Base-by-base conservation (phyloP, 129 eudicot genomes). In the Smallanthus sonchifolius region DNA sequence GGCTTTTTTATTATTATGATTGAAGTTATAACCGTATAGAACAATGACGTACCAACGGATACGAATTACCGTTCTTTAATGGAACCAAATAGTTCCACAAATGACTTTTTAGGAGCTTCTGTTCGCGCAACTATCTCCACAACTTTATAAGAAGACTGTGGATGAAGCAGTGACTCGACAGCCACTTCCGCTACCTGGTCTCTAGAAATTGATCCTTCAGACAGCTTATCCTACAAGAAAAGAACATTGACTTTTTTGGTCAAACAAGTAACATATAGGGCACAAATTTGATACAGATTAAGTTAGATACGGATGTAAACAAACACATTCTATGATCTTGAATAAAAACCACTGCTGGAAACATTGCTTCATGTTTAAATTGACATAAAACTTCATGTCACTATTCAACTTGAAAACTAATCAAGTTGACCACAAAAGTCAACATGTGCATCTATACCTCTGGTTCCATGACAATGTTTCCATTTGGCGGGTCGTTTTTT, bases 171-270 rank as follows among this genome's bases (percentile, higher is more conserved):
- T 38, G 98, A 91, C 86, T 88, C 93, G 28, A 90, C 89, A 16
- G 97, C 96, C 74, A 90, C 96, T 75, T 94, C 96, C 0, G 96
- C 98, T 28, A 94, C 98, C 55, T 88, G 96, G 85, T 90, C 98
- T 70, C 98, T 84, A 1, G 98, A 94, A 72, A 94, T 94, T 0
- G 97, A 88, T 30, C 96, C 97, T 69, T 84, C 91, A 6, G 74
- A 88, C 2, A 94, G 81, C 0, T 86, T 88, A 79, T 94, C 98
- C 98, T 90, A 52, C 54, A 70, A 24, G 42, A 0, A 43, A 4
- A 51, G 48, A 17, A 15, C 32, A 15, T 15, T 24, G 65, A 51
- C 67, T 40, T 72, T 7, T 49, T 15, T 49, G 55, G 54, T 69
- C 64, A 70, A 59, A 77, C 20, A 3, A 38, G 45, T 43, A 77